These are phyloP conservation scores for Cinchona pubescens DNA, from an alignment of 257 asterid genomes.

Conservation along the genomic window DNA sequence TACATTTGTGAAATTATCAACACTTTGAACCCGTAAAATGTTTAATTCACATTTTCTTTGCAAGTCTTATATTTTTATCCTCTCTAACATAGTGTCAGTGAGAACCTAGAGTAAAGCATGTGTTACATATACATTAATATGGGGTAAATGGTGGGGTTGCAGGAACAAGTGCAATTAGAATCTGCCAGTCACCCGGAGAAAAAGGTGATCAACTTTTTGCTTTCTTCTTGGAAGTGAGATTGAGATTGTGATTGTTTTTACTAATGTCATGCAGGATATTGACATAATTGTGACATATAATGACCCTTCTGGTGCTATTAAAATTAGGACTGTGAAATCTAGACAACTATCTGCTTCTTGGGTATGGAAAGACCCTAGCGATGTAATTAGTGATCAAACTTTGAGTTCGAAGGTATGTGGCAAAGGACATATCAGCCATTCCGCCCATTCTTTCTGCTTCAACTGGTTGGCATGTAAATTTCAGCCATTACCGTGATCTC, in stretches of 20 bases:
- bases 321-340: conserved; percentile 58
- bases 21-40: background rate
- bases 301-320: conserved; percentile 72
- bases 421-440: background rate
- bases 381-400: conserved; percentile 37
- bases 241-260: conserved; percentile 12
- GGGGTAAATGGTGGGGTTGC: conserved; percentile 26
- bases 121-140: background rate
- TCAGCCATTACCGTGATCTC: conserved; percentile 6
- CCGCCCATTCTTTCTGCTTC: conserved; percentile 1
- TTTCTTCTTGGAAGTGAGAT: conserved; percentile 6
- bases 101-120: background rate
- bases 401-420: conserved; percentile 42
- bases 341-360: conserved; percentile 80
- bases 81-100: background rate
- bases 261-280: conserved; percentile 63
- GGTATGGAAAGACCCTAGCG: conserved; percentile 77
- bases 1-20: background rate
- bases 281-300: conserved; percentile 74
- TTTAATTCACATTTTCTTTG: background rate
- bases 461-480: conserved; percentile 19
- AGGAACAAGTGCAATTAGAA: conserved; percentile 51
- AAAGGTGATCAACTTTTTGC: conserved; percentile 50
- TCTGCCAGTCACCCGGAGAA: conserved; percentile 42
- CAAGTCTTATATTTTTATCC: background rate